A percentile compares a stretch with the other conserved stretches of the same genome.
Evolutionary conservation across 495 filamentous ascomycete genomes (phyloP).

Genomic region (Xanthoparmelia taractica): DNA sequence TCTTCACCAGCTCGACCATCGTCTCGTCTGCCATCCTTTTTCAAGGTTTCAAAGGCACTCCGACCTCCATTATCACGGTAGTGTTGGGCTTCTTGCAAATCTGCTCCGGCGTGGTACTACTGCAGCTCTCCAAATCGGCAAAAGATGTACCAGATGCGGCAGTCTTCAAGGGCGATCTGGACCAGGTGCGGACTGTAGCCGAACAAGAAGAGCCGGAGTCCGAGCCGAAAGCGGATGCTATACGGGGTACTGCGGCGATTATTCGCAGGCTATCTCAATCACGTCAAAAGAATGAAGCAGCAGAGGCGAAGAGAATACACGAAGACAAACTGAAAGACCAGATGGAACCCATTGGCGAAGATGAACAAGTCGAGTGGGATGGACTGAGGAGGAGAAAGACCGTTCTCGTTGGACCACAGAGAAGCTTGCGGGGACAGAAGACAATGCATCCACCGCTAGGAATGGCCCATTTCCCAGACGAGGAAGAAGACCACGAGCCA

Average conservation of each 20-base stretch:
- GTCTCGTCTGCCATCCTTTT: constrained; percentile 89
- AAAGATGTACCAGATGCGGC: constrained; percentile 94
- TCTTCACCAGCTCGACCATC: constrained; percentile 92
- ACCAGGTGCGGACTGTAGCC: constrained; percentile 90
- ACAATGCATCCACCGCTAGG: constrained; percentile 74
- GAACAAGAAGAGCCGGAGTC: constrained; percentile 91
- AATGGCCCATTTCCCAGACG: constrained; percentile 75
- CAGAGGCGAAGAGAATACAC: constrained; percentile 71
- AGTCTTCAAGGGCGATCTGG: constrained; percentile 85
- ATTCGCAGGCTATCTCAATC: constrained; percentile 72
- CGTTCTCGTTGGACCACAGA: constrained; percentile 41
- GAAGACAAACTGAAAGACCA: constrained; percentile 66
- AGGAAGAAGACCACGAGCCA: constrained; percentile 41
- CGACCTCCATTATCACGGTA: constrained; percentile 73
- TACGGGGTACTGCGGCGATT: constrained; percentile 85
- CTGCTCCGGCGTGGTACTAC: constrained; percentile 87
- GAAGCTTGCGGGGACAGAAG: constrained; percentile 35
- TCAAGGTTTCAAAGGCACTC: constrained; percentile 84
- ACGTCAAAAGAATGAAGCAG: constrained; percentile 68
- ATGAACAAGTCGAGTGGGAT: constrained; percentile 85
- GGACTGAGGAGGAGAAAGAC: constrained; percentile 81
- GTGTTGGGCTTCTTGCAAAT: constrained; percentile 93
- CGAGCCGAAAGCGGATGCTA: constrained; percentile 93
- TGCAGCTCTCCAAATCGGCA: constrained; percentile 95
- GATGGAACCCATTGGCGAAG: constrained; percentile 66